Evolutionary conservation across 768 basidiomycete genomes (phyloP), one percentile per base, ranked within the genome.

Genomic region (Boletus coccyginus): DNA sequence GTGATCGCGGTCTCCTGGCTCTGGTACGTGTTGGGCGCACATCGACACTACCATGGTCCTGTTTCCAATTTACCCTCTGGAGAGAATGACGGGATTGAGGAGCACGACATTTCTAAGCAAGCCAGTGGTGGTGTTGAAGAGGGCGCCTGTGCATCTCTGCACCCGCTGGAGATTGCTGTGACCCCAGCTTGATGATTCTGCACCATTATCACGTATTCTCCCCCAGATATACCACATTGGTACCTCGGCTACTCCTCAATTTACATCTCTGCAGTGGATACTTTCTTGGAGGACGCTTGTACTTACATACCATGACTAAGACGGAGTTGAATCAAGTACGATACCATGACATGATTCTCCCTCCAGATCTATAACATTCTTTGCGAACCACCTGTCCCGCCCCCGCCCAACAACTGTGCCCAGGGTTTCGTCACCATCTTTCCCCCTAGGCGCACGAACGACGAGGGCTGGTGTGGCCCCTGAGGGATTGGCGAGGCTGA

Each of bases 21-120:
- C 5, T 86, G 83, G 84, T 86, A 85, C 68, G 58, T 80, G 54
- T 53, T 77, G 24, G 73, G 77, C 32, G 85, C 81, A 24, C 79
- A 78, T 55, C 77, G 73, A 50, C 80, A 85, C 59, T 86, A 84
- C 61, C 73, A 74, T 39, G 85, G 85, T n/a, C 83, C 85, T 19
- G 75, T 77, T 59, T 80, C 83, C 50, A 81, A 82, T 66, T 59
- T 84, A 49, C 70, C 61, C 21, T 19, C 53, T 29, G 48, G 51
- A 48, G 35, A 31, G 9, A 48, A 16, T 10, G 51, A 2, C 1
- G 43, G 6, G 16, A 16, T 29, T 11, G 44, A 13, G 7, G 48
- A 46, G 31, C 32, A 55, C 21, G 49, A 45, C 3, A 24, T 17
- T 13, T 11, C n/a, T 14, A 52, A 67, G 43, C 55, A 63, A 42